Base-by-base conservation (phyloP, 495 filamentous ascomycete genomes). In the Penicillium pancosmium region DNA sequence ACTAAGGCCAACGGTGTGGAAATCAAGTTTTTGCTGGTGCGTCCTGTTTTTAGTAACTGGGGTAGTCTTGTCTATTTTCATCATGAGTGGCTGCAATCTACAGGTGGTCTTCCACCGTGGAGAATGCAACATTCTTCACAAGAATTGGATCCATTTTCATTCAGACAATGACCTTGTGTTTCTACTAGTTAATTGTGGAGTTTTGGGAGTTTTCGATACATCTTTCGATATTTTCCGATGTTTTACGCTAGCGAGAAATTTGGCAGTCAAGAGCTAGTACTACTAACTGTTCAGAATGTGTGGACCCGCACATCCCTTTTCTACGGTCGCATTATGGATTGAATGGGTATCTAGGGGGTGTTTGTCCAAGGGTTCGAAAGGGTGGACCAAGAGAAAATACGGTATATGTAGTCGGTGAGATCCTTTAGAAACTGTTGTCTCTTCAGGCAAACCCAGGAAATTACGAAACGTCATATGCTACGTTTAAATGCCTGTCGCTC, bases 1-100 rank as follows among this genome's bases (percentile, higher is more conserved):
- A 36, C 40, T 52, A 61, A 18, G 23, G 33, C 41, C 34, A 61
- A 61, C 50, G 59, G 59, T 40, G 41, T 41, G 53, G 33, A 57
- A 61, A 61, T 56, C 59, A 61, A 61, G 59, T 56, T 56, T 61
- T 57, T 21, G 4, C 46, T 27, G 46, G 6, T 23, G 36, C 21
- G 21, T 23, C 21, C 46, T 48, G n/a, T 48, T 48, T 48, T 48
- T 48, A 48, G 46, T 48, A 48, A 23, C 18, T 48, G 46, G 46
- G 46, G 46, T 18, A 25, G 19, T 27, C 19, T n/a, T 23, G 10
- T 48, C 23, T 15, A 13, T 48, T 18, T 44, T 13, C 21, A 48
- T 23, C 6, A 48, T 48, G 46, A 48, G 10, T 48, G 46, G 46
- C 46, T 19, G 23, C n/a, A 10, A 12, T 48, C 9, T 48, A 23